Evolutionary conservation across 495 filamentous ascomycete genomes (phyloP).

Genomic region (Neurospora sp.): DNA sequence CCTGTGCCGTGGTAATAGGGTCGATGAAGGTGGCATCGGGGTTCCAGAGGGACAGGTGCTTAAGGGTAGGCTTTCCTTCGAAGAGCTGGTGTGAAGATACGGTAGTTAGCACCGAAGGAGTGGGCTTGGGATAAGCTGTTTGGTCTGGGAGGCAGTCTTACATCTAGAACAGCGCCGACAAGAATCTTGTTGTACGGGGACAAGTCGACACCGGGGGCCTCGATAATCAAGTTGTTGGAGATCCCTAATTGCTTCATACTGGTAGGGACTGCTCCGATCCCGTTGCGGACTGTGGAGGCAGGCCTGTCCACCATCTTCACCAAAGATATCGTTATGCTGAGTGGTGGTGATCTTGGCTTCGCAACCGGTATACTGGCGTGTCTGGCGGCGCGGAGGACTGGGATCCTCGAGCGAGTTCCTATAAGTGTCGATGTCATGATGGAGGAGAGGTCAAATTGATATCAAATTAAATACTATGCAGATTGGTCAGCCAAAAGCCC

Average conservation of each 20-base stretch:
- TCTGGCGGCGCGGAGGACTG: background rate
- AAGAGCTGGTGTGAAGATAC: conserved; percentile 36
- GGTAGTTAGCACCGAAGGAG: background rate
- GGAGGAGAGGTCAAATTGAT: background rate
- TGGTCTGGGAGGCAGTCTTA: conserved; percentile 9
- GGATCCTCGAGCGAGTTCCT: background rate
- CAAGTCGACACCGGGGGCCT: conserved; percentile 36
- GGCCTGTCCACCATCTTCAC: background rate
- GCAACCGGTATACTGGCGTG: background rate
- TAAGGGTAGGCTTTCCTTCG: conserved; percentile 43
- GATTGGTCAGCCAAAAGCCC: background rate
- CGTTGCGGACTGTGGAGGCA: background rate
- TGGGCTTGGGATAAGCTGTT: background rate
- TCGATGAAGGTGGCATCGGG: conserved; percentile 38
- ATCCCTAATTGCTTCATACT: conserved; percentile 22
- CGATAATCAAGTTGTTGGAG: conserved; percentile 40
- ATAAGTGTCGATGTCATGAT: background rate
- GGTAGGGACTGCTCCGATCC: background rate
- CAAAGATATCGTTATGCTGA: background rate
- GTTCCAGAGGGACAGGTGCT: conserved; percentile 46
- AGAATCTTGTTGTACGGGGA: conserved; percentile 36
- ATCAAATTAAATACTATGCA: background rate
- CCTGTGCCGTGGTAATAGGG: conserved; percentile 40
- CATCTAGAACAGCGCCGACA: conserved; percentile 47
- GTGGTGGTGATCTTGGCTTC: background rate